Base-by-base conservation (phyloP, 2,329 filamentous ascomycete species). In the Tolypocladium inflatum region DNA sequence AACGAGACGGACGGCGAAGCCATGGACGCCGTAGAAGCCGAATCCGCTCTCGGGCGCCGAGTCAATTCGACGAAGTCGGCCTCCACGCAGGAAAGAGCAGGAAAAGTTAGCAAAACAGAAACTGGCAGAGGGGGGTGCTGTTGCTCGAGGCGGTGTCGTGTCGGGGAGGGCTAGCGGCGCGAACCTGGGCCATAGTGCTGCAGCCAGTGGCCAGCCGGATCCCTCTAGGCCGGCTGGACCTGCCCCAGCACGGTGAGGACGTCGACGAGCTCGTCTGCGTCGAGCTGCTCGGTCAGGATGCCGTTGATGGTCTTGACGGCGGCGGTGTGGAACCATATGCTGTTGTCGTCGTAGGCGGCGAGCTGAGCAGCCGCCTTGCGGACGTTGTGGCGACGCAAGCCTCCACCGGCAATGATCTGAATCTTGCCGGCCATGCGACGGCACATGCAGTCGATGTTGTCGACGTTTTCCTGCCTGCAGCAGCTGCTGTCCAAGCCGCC, bases 341-440 rank as follows among this genome's bases (percentile, higher is more conserved):
- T 61, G 30, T 53, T 51, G 6, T 58, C 58, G 26, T 54, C 54
- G 38, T 66, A 63, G 30, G 60, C 59, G 38, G 61, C 62, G 26
- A 78, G 60, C 5, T 57, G 62, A 10, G 60, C 59, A 5, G 67
- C 64, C 10, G 77, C 56, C 2, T 58, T 55, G 8, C 23, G 39
- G 9, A 77, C 65, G 58, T 79, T 80, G n/a, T 58, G 58, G 50
- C 68, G 72, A 50, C 79, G 71, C 21, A 82, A 71, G 1, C 81
- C 80, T 0, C 81, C 81, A 0, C 80, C 80, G 4, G 81, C 71
- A 17, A 84, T 73, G 52, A 84, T 67, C 64, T 83, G 75, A 2
- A 82, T 63, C 21, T 63, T 59, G 0, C 62, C 62, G 1, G 55
- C 62, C 1, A 67, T 67, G 26, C 59, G 63, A 2, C 58, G 55